A percentile compares a stretch with the other conserved stretches of the same genome.
phyloP scores from a whole-genome alignment of 2,329 filamentous ascomycete species.

The Fusarium miscanthi region DNA sequence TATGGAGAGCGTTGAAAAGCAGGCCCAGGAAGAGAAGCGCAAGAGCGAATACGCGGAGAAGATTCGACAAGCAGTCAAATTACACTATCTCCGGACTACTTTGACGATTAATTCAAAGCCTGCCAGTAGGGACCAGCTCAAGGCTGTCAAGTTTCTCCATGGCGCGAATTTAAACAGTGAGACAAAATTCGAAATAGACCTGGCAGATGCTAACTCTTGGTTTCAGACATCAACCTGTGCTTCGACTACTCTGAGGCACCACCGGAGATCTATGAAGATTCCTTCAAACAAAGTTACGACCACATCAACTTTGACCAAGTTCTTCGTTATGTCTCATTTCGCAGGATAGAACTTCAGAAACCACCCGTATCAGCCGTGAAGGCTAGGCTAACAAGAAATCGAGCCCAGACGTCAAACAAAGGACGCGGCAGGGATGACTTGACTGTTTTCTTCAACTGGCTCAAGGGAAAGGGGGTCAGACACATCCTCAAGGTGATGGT shows the following conservation, averaged over 20 bases:
- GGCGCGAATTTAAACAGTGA: background rate
- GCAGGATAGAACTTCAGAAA: background rate
- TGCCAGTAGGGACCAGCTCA: background rate
- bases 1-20: background rate
- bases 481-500: constrained; percentile 10
- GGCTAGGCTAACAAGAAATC: background rate
- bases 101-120: background rate
- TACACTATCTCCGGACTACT: background rate
- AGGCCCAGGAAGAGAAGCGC: background rate
- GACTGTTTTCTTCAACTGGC: constrained; percentile 17
- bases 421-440: background rate
- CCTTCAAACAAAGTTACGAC: background rate
- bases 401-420: background rate
- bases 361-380: background rate
- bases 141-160: background rate
- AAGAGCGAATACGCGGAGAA: background rate
- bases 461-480: constrained; percentile 5
- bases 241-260: background rate
- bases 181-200: accelerated
- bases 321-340: background rate
- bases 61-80: background rate
- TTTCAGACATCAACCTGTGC: background rate
- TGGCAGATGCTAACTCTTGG: background rate
- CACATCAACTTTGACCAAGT: background rate
- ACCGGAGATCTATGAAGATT: background rate